Base-by-base conservation (phyloP, 805 yeast genomes). In the Candida yuanshanica region DNA sequence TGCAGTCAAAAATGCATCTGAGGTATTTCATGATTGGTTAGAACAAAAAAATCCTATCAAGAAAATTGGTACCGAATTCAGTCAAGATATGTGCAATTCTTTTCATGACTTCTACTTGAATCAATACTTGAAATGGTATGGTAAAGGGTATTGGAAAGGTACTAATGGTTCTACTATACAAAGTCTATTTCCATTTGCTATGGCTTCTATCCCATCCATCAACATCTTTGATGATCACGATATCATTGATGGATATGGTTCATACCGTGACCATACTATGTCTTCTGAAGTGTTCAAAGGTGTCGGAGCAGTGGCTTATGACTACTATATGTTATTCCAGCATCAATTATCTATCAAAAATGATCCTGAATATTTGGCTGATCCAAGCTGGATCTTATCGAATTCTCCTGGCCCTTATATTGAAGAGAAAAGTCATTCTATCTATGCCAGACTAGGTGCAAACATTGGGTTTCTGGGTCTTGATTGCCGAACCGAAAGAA, bases 141-240 rank as follows among this genome's bases (percentile, higher is more conserved):
- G 98, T 13, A 69, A 72, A 50, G 98, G 97, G 2, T 81, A 66
- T 60, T 88, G 95, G 95, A 67, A 63, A 42, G 96, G 96, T 11
- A 51, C 50, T 2, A 62, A 63, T 6, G 88, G 95, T 7, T 68
- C 68, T 35, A 82, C 95, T 1, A 59, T 76, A 27, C 95, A 89
- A 59, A 46, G 72, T 1, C 66, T 79, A 38, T 81, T 79, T 52
- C 93, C 96, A 1, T 57, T 75, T 27, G 86, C 97, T 4, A 64
- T 84, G 68, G 80, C 95, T 0, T 77, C 78, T 36, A 90, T 91
- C 47, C 98, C 99, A 6, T 74, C 83, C 26, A 70, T 91, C 41
- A 91, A 90, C 60, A 77, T 91, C 24, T 90, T 68, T 64, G 99
- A 91, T 61, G 99, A 91, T 60, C 99, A 91, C 63, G 98, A 93